These are phyloP conservation scores for Barbarea vulgaris DNA, from an alignment of 345 rosid genomes.

Conservation along the genomic window DNA sequence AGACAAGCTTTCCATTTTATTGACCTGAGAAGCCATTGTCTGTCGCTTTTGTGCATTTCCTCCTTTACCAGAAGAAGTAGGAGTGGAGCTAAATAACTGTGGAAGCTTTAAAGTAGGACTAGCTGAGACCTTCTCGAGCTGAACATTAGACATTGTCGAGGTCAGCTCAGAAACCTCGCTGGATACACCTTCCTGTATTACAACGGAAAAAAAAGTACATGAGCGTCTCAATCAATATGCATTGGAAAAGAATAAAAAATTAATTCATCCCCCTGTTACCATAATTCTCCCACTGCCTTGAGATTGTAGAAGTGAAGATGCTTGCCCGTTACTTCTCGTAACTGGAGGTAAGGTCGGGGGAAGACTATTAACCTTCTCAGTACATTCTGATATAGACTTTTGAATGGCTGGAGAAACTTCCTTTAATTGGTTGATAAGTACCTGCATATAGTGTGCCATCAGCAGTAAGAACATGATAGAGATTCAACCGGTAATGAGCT, in stretches of 20 bases:
- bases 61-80: constrained; percentile 85
- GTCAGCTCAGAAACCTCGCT: constrained; percentile 71
- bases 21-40: constrained; percentile 54
- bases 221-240: constrained; percentile 11
- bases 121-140: constrained; percentile 76
- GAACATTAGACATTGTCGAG: constrained; percentile 70
- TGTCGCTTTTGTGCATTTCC: constrained; percentile 80
- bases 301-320: constrained; percentile 66
- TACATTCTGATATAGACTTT: constrained; percentile 79
- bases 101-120: constrained; percentile 87
- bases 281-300: constrained; percentile 73
- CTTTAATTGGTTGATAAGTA: constrained; percentile 88
- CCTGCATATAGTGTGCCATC: constrained; percentile 55
- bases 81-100: constrained; percentile 85
- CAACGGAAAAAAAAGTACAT: constrained; percentile 1
- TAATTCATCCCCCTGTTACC: constrained; percentile 47
- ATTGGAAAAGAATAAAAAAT: neutral
- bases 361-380: constrained; percentile 71
- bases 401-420: constrained; percentile 92
- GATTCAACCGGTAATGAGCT: constrained; percentile 9
- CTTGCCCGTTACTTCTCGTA: constrained; percentile 59
- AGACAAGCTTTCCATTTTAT: constrained; percentile 61
- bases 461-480: constrained; percentile 16
- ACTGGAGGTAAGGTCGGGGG: constrained; percentile 69
- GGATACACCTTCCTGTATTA: constrained; percentile 69